Evolutionary conservation across 352 stramenopile genomes (phyloP).

Genomic region (Pythium phragmitis): DNA sequence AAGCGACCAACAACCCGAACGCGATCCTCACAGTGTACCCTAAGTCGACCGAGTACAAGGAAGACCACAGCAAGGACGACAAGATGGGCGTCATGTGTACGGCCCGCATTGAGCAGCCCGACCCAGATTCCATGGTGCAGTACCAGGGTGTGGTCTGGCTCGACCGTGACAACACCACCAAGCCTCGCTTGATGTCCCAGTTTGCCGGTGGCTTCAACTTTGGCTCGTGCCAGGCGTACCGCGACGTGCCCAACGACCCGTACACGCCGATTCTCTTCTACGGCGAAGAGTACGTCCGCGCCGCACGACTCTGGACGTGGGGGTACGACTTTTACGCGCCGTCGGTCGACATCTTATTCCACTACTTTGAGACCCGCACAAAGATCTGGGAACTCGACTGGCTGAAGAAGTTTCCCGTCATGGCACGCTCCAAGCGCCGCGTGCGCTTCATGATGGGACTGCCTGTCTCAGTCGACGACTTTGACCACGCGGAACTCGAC

Average conservation of each 20-base stretch:
- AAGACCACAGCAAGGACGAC: constrained; percentile 40
- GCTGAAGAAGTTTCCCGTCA: constrained; percentile 34
- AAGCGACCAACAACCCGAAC: constrained; percentile 59
- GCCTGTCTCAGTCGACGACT: constrained; percentile 59
- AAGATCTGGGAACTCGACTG: constrained; percentile 81
- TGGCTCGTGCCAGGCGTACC: constrained; percentile 54
- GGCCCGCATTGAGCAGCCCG: constrained; percentile 63
- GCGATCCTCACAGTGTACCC: constrained; percentile 81
- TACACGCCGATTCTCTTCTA: constrained; percentile 76
- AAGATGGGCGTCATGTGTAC: constrained; percentile 73
- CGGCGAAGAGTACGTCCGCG: constrained; percentile 75
- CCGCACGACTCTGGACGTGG: constrained; percentile 66
- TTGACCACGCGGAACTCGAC: constrained; percentile 67
- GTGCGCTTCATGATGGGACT: constrained; percentile 58
- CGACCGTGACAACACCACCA: constrained; percentile 52
- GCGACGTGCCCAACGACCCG: constrained; percentile 71
- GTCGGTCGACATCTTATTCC: constrained; percentile 63
- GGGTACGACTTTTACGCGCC: constrained; percentile 83
- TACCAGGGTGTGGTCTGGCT: constrained; percentile 61
- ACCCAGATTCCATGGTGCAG: constrained; percentile 71
- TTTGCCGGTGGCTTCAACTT: constrained; percentile 80
- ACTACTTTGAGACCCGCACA: constrained; percentile 74
- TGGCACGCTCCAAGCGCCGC: constrained; percentile 62
- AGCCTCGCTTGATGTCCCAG: constrained; percentile 71
- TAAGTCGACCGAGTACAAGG: constrained; percentile 59